A percentile compares a stretch with the other conserved stretches of the same genome.
phyloP scores from a whole-genome alignment of 1,139 yeast genomes.

The Blastobotrys elegans region DNA sequence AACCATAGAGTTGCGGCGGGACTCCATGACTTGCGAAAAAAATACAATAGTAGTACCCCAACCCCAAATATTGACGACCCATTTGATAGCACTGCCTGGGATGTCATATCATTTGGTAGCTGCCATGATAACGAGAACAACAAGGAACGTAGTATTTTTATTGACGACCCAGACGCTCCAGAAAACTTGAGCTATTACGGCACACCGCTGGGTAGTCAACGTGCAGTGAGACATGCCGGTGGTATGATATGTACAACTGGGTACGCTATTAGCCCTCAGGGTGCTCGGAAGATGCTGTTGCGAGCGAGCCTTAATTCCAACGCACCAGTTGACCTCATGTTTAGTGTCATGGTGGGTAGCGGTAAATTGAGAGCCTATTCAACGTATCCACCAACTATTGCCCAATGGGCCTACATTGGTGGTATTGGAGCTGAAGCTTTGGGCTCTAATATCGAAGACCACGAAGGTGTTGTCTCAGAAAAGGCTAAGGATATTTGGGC shows the following conservation, averaged over 20 bases:
- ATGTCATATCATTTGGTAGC: background rate
- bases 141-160: background rate
- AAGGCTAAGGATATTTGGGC: background rate
- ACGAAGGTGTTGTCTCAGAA: background rate
- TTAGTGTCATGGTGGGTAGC: background rate
- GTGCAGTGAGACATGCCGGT: background rate
- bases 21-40: constrained; percentile 11
- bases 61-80: background rate
- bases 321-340: background rate
- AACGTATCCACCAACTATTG: background rate
- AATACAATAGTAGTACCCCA: background rate
- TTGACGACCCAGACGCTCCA: background rate
- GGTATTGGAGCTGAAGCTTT: background rate
- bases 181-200: background rate
- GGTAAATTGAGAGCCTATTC: background rate
- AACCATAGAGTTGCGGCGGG: constrained; percentile 16
- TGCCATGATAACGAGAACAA: background rate
- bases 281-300: background rate
- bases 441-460: background rate
- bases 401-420: background rate
- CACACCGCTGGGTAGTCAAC: background rate
- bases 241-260: background rate
- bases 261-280: background rate
- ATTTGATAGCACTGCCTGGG: background rate
- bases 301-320: background rate